Conservation (phyloP, 192 early-diverging fungal genomes). For the Backusella liffmaniae region DNA sequence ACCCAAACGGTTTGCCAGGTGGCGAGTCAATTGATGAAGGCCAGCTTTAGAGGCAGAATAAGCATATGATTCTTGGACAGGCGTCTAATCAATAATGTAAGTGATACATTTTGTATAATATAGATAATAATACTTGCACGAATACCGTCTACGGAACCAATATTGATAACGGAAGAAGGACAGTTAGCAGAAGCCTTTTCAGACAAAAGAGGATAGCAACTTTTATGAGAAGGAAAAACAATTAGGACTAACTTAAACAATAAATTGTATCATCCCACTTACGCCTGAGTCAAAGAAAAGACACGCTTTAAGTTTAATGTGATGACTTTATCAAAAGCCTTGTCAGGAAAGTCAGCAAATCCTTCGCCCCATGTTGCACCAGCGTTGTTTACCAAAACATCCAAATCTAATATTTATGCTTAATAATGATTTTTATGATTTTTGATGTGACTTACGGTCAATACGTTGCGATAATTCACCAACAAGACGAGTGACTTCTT, state of each 20-base stretch:
- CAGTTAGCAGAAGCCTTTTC: constrained; percentile 48
- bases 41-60: constrained; percentile 81
- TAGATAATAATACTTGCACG: background rate
- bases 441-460: constrained; percentile 37
- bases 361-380: constrained; percentile 63
- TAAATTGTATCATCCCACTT: background rate
- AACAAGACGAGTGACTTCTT: constrained; percentile 57
- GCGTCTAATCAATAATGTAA: background rate
- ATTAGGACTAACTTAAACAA: background rate
- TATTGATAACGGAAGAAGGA: constrained; percentile 86
- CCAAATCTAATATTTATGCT: constrained; percentile 50
- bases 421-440: background rate
- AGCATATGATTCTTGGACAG: constrained; percentile 57
- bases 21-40: constrained; percentile 68
- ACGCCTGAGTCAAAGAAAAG: constrained; percentile 77
- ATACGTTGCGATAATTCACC: constrained; percentile 56
- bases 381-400: constrained; percentile 89
- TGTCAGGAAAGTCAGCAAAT: constrained; percentile 56
- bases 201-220: constrained; percentile 65
- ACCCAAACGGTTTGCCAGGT: constrained; percentile 65
- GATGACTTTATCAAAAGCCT: constrained; percentile 73
- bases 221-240: constrained; percentile 10
- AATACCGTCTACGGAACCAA: constrained; percentile 73
- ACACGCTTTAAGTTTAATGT: constrained; percentile 82
- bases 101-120: background rate